Conservation (phyloP, 23 red algal species). For the Gracilaria gracilis region DNA sequence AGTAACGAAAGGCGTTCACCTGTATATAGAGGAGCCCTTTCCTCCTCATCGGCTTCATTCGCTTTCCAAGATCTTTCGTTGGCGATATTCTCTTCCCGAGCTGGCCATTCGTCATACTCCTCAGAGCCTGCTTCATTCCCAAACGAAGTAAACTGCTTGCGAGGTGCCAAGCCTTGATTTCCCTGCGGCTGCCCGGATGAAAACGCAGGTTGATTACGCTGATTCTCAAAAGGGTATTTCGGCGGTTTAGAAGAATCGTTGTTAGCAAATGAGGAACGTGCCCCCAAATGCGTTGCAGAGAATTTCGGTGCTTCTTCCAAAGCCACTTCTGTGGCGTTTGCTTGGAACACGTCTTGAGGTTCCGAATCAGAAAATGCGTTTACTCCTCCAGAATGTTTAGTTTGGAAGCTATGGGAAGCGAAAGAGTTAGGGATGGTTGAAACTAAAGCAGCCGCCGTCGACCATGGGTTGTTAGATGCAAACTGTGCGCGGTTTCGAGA, state of each 20-base stretch:
- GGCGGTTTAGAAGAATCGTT: conserved; percentile 21
- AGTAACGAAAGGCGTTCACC: neutral
- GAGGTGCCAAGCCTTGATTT: conserved; percentile 4
- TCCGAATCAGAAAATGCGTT: neutral
- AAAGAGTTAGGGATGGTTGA: neutral
- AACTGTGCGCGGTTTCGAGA: conserved; percentile 1
- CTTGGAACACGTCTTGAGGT: neutral
- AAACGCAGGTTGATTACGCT: neutral
- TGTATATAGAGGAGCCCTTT: neutral
- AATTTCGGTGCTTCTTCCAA: neutral
- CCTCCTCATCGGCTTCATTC: neutral
- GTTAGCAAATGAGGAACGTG: neutral
- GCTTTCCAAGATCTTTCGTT: neutral
- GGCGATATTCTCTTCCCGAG: neutral
- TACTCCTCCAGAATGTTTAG: neutral
- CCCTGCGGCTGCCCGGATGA: neutral
- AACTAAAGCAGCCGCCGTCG: neutral
- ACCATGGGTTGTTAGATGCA: neutral
- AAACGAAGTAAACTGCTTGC: conserved; percentile 3
- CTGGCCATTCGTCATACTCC: neutral
- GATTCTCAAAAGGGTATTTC: conserved; percentile 25
- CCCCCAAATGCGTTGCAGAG: neutral
- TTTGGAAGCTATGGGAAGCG: neutral
- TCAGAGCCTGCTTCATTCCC: neutral
- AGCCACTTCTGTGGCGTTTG: neutral